Conservation (phyloP, 108 stramenopile genomes). For the Discostella pseudostelligera region DNA sequence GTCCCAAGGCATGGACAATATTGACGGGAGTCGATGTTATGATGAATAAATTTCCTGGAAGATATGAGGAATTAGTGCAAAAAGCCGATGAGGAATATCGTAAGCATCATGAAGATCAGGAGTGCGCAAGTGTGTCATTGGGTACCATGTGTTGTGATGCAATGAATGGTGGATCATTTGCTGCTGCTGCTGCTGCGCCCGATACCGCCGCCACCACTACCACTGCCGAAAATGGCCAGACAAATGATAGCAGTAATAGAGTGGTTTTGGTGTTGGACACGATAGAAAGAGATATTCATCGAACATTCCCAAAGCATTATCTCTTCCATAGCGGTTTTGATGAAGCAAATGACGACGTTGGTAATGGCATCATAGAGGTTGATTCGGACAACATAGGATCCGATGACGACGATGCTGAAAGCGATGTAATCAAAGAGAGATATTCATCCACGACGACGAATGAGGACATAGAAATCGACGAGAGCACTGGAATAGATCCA, state of each 20-base stretch:
- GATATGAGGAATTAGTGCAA: conserved; percentile 16
- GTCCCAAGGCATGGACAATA: conserved; percentile 24
- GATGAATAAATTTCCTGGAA: conserved; percentile 15
- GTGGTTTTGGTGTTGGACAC: conserved; percentile 45
- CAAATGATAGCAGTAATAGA: background rate
- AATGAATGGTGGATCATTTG: background rate
- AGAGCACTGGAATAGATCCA: background rate
- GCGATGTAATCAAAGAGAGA: background rate
- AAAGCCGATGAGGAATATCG: conserved; percentile 13
- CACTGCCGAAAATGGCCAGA: background rate
- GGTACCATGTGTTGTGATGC: background rate
- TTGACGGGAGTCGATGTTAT: conserved; percentile 35
- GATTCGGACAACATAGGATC: conserved; percentile 14
- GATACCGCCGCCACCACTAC: background rate
- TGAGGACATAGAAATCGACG: conserved; percentile 3
- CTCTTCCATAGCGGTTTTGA: conserved; percentile 66
- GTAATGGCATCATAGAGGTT: background rate
- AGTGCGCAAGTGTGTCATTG: background rate
- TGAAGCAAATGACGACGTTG: conserved; percentile 18
- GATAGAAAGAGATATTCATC: conserved; percentile 86
- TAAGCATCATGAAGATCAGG: background rate
- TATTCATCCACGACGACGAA: background rate
- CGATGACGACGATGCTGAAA: conserved; percentile 30
- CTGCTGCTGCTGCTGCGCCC: background rate
- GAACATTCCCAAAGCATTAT: conserved; percentile 88